Percentiles rank a stretch among this genome's conserved stretches.
These are phyloP conservation scores for Abelmoschus esculentus DNA, from an alignment of 345 rosid species.

Conservation along the genomic window DNA sequence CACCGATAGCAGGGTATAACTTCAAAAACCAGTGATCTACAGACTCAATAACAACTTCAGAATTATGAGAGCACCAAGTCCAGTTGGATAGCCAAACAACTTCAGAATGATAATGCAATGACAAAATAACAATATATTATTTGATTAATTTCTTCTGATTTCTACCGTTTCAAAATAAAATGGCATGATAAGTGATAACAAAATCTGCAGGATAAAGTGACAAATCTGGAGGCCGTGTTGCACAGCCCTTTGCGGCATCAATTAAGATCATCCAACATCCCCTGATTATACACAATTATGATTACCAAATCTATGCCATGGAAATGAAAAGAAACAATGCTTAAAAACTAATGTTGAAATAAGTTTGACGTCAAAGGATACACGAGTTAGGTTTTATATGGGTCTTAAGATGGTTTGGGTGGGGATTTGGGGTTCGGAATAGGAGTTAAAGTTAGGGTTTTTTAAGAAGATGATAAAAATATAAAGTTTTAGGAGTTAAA, in stretches of 20 bases:
- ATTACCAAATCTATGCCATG: not conserved
- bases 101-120: slow-evolving; percentile 24
- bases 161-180: slow-evolving; percentile 34
- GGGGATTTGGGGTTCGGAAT: too few relatives aligned
- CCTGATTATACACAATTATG: slow-evolving; percentile 25
- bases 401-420: too few relatives aligned
- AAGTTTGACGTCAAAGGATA: too few relatives aligned
- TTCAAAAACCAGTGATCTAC: slow-evolving; percentile 13
- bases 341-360: not conserved
- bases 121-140: slow-evolving; percentile 14
- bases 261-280: slow-evolving; percentile 78
- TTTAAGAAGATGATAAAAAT: too few relatives aligned
- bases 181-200: slow-evolving; percentile 48
- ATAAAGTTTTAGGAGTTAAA: too few relatives aligned
- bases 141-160: slow-evolving; percentile 3
- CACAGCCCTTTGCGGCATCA: slow-evolving; percentile 97
- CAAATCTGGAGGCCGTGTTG: slow-evolving; percentile 72
- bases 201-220: slow-evolving; percentile 79
- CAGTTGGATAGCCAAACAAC: slow-evolving; percentile 99
- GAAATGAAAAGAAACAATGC: not conserved
- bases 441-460: too few relatives aligned
- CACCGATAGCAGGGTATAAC: not conserved
- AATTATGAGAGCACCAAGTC: slow-evolving; percentile 91
- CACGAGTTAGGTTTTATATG: too few relatives aligned
- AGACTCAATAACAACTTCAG: slow-evolving; percentile 53